Percentiles rank a stretch among this genome's conserved stretches.
These are phyloP conservation scores for Sordariomycetes sp. DNA, from an alignment of 2,329 filamentous ascomycete species.

Conservation along the genomic window DNA sequence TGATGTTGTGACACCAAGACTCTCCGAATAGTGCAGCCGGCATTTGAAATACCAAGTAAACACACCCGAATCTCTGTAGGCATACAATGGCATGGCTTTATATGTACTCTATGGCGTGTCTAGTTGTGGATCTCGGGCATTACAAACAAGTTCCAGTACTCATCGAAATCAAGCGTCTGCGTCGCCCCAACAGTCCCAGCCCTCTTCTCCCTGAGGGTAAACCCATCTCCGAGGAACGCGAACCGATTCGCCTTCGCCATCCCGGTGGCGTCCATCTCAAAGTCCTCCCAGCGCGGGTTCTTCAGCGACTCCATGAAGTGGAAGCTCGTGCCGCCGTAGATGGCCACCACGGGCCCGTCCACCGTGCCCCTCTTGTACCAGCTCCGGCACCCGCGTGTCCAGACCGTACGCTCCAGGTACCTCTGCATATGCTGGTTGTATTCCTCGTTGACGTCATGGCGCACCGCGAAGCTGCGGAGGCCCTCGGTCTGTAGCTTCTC, in stretches of 20 bases:
- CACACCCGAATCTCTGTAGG: too few species aligned
- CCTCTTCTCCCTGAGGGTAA: conserved; percentile 31
- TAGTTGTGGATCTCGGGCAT: conserved; percentile 5
- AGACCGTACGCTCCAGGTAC: conserved; percentile 42
- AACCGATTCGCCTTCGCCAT: conserved; percentile 37
- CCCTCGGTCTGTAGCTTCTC: conserved; percentile 57
- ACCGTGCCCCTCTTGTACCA: conserved; percentile 62
- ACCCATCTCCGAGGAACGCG: conserved; percentile 57
- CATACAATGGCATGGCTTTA: background rate
- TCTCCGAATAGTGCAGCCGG: too few species aligned
- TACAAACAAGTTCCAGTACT: conserved; percentile 6
- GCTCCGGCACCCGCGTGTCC: conserved; percentile 53
- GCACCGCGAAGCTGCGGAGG: conserved; percentile 50
- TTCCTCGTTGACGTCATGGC: conserved; percentile 49
- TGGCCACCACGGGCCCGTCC: conserved; percentile 52
- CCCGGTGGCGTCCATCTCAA: conserved; percentile 33
- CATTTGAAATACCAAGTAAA: too few species aligned
- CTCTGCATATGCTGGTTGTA: conserved; percentile 48
- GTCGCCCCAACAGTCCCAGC: conserved; percentile 3
- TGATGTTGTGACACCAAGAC: too few species aligned
- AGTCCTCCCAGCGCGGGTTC: conserved; percentile 45
- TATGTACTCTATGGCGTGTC: background rate
- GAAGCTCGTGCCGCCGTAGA: conserved; percentile 59
- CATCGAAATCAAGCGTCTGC: conserved; percentile 6
- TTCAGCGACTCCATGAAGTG: conserved; percentile 48